Evolutionary conservation across 345 rosid species (phyloP), one percentile per base, ranked within the genome.

Genomic region (Eucalyptus caleyi): DNA sequence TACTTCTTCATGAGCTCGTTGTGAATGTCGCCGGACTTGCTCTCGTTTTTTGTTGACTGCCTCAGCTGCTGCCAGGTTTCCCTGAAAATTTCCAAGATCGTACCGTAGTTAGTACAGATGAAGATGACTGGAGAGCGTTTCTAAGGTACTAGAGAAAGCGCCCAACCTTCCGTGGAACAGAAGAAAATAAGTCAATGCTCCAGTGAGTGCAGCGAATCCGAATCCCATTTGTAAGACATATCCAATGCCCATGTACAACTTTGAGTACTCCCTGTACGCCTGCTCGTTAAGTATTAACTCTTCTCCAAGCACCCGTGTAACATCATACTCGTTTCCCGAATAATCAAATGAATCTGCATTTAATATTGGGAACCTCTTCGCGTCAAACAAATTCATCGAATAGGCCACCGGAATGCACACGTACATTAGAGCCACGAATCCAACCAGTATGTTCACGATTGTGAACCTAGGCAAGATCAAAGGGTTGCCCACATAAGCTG

Each of bases 1-100:
- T 94, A 93, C 90, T 87, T 91, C 92, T 91, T 91, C 95, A 94
- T 92, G 16, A 94, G 86, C 87, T 94, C 90, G 2, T 92, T 87
- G 89, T 93, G 94, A 56, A 93, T 89, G 89, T 94, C 94, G 24
- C 85, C 87, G n/a, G 72, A 44, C 34, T 87, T 80, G 65, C 82
- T 53, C 51, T 86, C 67, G 82, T 87, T 14, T 49, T 67, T 3
- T 37, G 60, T 26, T 5, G 93, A 80, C 50, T 88, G 89, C 89
- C 51, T 92, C 90, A 90, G 88, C 88, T 89, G 80, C 86, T 19
- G 87, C 90, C 92, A 92, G 12, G 83, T 87, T 16, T 82, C 89
- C 83, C 93, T 91, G 40, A 16, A 11, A 77, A 40, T 77, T 77
- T 40, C 47, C 27, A 13, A 37, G 14, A 40, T 40, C 15, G 85